Evolutionary conservation across 2,329 filamentous ascomycete genomes (phyloP), one percentile per base, ranked within the genome.

Genomic region (Colletotrichum eleusines): DNA sequence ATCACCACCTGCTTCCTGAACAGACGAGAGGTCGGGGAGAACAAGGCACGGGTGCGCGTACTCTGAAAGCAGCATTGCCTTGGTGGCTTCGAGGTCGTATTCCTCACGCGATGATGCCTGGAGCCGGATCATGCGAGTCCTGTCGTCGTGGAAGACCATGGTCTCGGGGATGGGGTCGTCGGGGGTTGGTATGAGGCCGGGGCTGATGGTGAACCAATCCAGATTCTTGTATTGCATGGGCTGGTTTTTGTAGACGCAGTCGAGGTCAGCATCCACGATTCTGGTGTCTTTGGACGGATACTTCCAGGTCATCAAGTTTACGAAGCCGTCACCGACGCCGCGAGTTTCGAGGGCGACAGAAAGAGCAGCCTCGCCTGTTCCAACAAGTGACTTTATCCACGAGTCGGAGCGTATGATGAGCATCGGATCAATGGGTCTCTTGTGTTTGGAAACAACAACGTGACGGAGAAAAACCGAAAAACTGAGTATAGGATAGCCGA

Each of bases 61-160:
- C 23, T 35, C 11, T 16, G 23, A 26, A 0, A 66, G 58, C 4
- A 38, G 23, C 5, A 5, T 26, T 11, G 46, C 26, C n/a, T 66
- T 60, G 3, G 16, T 16, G 26, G 31, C n/a, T 26, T 62, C 44
- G 18, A 38, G 48, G 5, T 53, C 14, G 3, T 51, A 7, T n/a
- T 66, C 64, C 35, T 66, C 64, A 9, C 20, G 28, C 1, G 64
- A 61, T 0, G 64, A 61, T 0, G 64, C 64, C 33, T 66, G 64
- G 3, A 66, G 26, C 1, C 57, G 55, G n/a, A 66, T 44, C 11
- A 66, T 28, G 1, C 48, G 11, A 5, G 31, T 53, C 18, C 55
- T 38, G 0, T 54, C 58, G n/a, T 44, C 7, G 12, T 59, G 35
- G 28, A 54, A 66, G 1, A 46, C 57, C 14, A 46, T 28, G 7